Evolutionary conservation across 495 filamentous ascomycete genomes (phyloP).

Genomic region (Tetracladium marchalianum): DNA sequence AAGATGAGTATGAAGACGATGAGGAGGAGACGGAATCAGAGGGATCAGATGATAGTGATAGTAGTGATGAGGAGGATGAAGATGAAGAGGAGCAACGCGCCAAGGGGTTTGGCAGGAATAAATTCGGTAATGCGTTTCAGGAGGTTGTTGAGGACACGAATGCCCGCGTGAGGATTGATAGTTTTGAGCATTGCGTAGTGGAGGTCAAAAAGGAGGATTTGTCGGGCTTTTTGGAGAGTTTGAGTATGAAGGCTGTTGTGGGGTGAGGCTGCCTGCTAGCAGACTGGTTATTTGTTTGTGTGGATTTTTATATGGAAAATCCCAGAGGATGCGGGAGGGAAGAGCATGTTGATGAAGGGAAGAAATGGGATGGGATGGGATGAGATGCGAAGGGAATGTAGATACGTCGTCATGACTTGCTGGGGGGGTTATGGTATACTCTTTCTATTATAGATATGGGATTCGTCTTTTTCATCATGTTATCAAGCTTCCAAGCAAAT

Average conservation of each 20-base stretch:
- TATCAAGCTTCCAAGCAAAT: no score
- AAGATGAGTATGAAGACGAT: slow-evolving; percentile 47
- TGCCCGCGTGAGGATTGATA: slow-evolving; percentile 83
- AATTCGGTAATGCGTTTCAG: slow-evolving; percentile 91
- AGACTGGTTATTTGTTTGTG: no score
- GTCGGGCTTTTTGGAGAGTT: slow-evolving; percentile 76
- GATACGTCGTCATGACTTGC: slow-evolving; percentile 19
- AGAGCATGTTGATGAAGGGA: no score
- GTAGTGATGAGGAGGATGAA: slow-evolving; percentile 40
- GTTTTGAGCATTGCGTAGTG: slow-evolving; percentile 94
- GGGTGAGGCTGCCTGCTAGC: slow-evolving; percentile 51
- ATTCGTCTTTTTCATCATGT: no score
- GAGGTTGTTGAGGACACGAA: slow-evolving; percentile 89
- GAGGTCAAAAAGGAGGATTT: slow-evolving; percentile 96
- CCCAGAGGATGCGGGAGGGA: background rate
- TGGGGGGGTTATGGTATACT: background rate
- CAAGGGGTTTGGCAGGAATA: slow-evolving; percentile 65
- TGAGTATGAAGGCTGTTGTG: slow-evolving; percentile 87
- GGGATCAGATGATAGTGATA: slow-evolving; percentile 45
- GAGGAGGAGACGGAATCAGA: slow-evolving; percentile 47
- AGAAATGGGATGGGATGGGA: background rate
- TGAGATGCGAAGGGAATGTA: slow-evolving; percentile 1
- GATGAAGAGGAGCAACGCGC: slow-evolving; percentile 44
- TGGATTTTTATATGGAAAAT: no score
- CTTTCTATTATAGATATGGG: no score